These are phyloP conservation scores for Lasiosphaeria miniovina DNA, from an alignment of 495 filamentous ascomycete genomes.

Conservation along the genomic window DNA sequence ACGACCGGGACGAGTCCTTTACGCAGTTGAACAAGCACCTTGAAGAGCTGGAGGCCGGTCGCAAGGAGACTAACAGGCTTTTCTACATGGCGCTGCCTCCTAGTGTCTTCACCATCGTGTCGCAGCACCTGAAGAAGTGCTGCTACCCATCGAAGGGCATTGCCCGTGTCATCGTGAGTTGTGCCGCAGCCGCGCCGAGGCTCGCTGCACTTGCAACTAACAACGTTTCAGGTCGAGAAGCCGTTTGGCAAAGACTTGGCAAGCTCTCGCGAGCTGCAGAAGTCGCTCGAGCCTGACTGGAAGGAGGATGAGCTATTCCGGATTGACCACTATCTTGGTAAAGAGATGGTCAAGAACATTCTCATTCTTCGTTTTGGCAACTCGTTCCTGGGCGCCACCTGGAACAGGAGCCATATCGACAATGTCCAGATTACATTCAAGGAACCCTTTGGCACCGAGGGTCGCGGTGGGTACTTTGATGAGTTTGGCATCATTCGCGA, in stretches of 20 bases:
- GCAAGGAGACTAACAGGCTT: conserved; percentile 81
- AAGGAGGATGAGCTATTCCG: conserved; percentile 99
- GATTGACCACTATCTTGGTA: conserved; percentile 99
- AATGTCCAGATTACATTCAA: conserved; percentile 99
- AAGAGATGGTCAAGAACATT: conserved; percentile 99
- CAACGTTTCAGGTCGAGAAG: conserved; percentile 78
- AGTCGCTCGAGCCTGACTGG: conserved; percentile 95
- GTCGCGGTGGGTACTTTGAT: conserved; percentile 97
- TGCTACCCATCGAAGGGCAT: conserved; percentile 91
- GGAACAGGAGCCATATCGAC: conserved; percentile 99
- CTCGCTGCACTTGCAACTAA: conserved; percentile 8
- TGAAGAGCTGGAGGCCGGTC: conserved; percentile 78
- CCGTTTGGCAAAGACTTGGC: conserved; percentile 96
- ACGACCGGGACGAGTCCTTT: conserved; percentile 96
- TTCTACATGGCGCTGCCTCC: conserved; percentile 99
- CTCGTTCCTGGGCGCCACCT: conserved; percentile 97
- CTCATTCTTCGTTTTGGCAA: conserved; percentile 98
- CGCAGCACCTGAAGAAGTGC: conserved; percentile 92
- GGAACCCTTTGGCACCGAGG: conserved; percentile 99
- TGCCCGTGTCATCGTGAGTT: conserved; percentile 83
- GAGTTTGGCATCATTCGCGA: conserved; percentile 99
- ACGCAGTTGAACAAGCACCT: conserved; percentile 83
- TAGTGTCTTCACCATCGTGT: conserved; percentile 96
- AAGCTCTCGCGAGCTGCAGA: conserved; percentile 92
- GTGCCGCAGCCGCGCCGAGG: not conserved